Base-by-base conservation (phyloP, 2,329 filamentous ascomycete genomes). In the Colletotrichum ledebouriae region DNA sequence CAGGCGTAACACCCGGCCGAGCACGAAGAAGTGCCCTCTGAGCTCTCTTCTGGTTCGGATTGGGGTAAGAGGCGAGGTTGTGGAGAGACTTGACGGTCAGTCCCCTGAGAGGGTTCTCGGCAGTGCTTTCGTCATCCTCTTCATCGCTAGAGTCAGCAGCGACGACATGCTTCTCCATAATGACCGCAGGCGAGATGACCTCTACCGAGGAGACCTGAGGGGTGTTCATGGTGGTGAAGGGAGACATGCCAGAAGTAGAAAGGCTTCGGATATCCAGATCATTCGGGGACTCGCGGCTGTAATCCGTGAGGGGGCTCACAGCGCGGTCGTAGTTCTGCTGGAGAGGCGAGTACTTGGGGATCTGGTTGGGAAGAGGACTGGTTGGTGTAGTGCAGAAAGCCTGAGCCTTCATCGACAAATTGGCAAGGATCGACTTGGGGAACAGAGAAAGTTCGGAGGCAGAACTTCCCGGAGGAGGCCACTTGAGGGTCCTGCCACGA, bases 321-420 rank as follows among this genome's bases (percentile, higher is more conserved):
- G 85, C 84, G 60, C 85, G 83, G 67, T 87, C 84, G 72, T 82
- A 82, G 71, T 87, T 87, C 71, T 87, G 84, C 73, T 86, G 85
- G 33, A 87, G 76, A 22, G 85, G 85, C 3, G 81, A 82, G 70
- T 87, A 87, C 63, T 83, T 79, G 17, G 76, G 77, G 12, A 66
- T 42, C n/a, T 62, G 57, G 33, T 46, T 42, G 6, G 53, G 55
- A 47, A 77, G 63, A 25, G 71, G 67, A 50, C 62, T 66, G 17
- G 57, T 56, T 15, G 69, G 71, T 49, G 73, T 68, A 12, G 73
- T 64, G 20, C 74, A 63, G 20, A 73, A 70, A 47, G 70, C 71
- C 25, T 72, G 70, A 41, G 73, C 73, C 20, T 73, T 77, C 53
- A 80, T 69, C n/a, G 79, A 74, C 59, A 84, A 63, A 41, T 75